Conservation (phyloP, 2,329 filamentous ascomycete species). For the Raffaelea deltoideospora region DNA sequence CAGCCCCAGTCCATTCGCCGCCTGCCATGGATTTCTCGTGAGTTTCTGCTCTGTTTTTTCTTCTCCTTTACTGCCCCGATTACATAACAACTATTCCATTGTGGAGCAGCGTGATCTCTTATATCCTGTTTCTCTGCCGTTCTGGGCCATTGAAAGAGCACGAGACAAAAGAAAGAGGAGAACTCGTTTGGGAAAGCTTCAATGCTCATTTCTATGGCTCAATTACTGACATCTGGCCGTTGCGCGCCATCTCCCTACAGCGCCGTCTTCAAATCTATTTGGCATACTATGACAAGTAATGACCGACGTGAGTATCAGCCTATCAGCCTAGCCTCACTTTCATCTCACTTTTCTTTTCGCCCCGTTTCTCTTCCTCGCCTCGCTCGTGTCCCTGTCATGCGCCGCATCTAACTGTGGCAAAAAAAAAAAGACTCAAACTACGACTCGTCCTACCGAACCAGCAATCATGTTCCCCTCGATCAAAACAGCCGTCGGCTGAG, state of each 20-base stretch:
- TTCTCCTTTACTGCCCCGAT: too few species aligned
- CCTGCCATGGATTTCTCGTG: background rate
- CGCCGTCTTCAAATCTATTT: constrained; percentile 73
- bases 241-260: too few species aligned
- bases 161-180: too few species aligned
- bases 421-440: constrained; percentile 59
- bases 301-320: constrained; percentile 42
- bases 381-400: background rate
- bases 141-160: too few species aligned
- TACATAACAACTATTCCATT: too few species aligned
- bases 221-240: too few species aligned
- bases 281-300: constrained; percentile 76
- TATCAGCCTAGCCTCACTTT: background rate
- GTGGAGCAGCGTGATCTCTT: too few species aligned
- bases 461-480: constrained; percentile 75
- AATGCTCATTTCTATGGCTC: background rate
- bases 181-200: background rate
- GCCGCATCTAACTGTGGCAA: background rate
- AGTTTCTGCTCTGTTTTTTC: background rate
- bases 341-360: background rate
- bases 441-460: constrained; percentile 85
- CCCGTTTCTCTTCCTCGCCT: background rate
- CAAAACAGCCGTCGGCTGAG: constrained; percentile 54
- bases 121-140: too few species aligned
- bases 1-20: background rate